Evolutionary conservation across 2,329 filamentous ascomycete species (phyloP).

Genomic region (Fusarium paranaense): DNA sequence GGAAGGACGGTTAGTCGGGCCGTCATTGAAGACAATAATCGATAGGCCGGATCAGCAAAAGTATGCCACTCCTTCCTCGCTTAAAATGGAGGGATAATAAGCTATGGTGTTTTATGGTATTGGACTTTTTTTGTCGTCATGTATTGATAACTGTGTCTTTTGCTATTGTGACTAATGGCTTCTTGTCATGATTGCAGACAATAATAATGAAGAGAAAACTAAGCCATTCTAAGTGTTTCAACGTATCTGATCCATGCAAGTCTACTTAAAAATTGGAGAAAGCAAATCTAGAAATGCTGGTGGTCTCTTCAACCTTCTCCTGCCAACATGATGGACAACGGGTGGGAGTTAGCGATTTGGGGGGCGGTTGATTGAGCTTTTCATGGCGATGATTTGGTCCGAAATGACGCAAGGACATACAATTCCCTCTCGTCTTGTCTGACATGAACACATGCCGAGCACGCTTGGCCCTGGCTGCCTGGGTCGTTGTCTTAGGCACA

Average conservation of each 20-base stretch:
- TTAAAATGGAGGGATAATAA: not conserved
- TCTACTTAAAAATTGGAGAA: not conserved
- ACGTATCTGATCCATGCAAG: not conserved
- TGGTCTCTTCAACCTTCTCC: not conserved
- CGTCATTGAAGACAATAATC: not conserved
- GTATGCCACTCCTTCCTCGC: not conserved
- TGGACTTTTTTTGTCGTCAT: not conserved
- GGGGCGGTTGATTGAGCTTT: not conserved
- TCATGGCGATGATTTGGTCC: not conserved
- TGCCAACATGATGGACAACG: not conserved
- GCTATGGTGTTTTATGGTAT: not conserved
- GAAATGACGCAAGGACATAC: not conserved
- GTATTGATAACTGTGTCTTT: not conserved
- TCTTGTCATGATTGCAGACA: not conserved
- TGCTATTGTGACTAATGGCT: not conserved
- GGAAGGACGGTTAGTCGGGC: not conserved
- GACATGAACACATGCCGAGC: not conserved
- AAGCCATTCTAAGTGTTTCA: not conserved
- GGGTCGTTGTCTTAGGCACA: not conserved
- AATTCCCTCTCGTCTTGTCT: not conserved
- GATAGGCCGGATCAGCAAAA: not conserved
- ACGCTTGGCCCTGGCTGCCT: not conserved
- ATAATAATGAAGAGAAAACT: not conserved
- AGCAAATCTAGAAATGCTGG: not conserved
- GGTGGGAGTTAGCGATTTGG: not conserved